Conservation (phyloP, 2,329 filamentous ascomycete species). For the Didymella arachidicola region DNA sequence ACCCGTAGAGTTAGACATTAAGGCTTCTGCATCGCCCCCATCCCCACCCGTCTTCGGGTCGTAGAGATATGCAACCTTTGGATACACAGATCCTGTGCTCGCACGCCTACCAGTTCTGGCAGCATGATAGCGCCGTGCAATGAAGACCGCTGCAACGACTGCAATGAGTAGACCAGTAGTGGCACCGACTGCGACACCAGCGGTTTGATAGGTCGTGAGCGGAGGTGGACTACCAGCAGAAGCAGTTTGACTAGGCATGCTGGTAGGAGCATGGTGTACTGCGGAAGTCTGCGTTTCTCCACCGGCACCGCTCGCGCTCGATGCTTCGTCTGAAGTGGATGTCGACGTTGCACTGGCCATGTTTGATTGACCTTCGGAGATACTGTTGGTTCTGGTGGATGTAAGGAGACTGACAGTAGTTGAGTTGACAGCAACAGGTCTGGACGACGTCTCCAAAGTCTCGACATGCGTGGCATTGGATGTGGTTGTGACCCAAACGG, state of each 20-base stretch:
- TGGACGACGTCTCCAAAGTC: constrained; percentile 6
- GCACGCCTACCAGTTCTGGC: constrained; percentile 31
- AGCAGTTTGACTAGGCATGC: constrained; percentile 22
- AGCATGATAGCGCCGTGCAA: constrained; percentile 43
- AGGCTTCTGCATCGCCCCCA: constrained; percentile 30
- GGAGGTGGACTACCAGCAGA: constrained; percentile 26
- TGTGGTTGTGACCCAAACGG: too few relatives aligned
- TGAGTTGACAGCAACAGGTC: neutral
- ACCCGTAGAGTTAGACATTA: constrained; percentile 36
- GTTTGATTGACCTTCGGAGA: neutral
- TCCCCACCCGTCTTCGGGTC: constrained; percentile 36
- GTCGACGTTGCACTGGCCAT: neutral
- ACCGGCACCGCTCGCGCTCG: neutral
- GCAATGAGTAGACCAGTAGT: constrained; percentile 46
- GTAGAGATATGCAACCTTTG: constrained; percentile 46
- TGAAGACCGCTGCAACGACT: constrained; percentile 42
- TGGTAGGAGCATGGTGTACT: constrained; percentile 20
- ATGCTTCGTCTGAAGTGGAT: neutral
- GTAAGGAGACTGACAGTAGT: neutral
- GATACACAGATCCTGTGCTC: constrained; percentile 40
- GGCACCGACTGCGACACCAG: constrained; percentile 46
- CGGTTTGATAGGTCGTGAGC: constrained; percentile 43
- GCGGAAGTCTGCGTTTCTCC: neutral
- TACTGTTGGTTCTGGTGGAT: neutral
- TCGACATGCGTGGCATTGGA: constrained; percentile 10